Conservation (phyloP, 2,329 filamentous ascomycete genomes). For the Polychaeton citri region DNA sequence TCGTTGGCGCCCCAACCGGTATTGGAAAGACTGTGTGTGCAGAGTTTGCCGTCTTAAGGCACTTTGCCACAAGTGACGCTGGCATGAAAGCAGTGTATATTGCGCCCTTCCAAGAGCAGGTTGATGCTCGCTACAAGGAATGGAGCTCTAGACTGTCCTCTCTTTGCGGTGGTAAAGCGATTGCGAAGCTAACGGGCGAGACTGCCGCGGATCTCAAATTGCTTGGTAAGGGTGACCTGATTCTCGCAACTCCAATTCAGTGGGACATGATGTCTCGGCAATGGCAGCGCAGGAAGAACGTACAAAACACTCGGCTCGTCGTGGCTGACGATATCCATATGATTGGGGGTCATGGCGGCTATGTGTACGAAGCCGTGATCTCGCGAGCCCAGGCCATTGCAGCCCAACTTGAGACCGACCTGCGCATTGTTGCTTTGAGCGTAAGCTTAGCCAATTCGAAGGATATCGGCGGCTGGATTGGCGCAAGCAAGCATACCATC, state of each 20-base stretch:
- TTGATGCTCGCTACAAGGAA: constrained; percentile 68
- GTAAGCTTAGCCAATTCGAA: constrained; percentile 87
- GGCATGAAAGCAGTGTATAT: constrained; percentile 76
- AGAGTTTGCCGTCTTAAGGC: constrained; percentile 78
- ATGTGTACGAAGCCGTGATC: constrained; percentile 92
- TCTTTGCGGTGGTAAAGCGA: constrained; percentile 69
- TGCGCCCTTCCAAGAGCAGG: constrained; percentile 84
- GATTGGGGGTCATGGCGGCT: constrained; percentile 73
- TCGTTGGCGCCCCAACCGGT: constrained; percentile 82
- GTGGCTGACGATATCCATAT: constrained; percentile 94
- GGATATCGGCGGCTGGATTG: constrained; percentile 95
- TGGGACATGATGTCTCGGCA: constrained; percentile 94
- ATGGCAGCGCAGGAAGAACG: constrained; percentile 93
- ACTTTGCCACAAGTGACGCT: constrained; percentile 61
- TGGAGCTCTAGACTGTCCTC: constrained; percentile 68
- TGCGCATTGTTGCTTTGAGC: constrained; percentile 80
- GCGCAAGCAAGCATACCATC: constrained; percentile 92
- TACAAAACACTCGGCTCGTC: constrained; percentile 79
- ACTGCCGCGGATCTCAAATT: constrained; percentile 82
- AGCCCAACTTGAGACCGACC: constrained; percentile 67
- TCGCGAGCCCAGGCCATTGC: constrained; percentile 96
- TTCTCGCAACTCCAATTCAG: constrained; percentile 82
- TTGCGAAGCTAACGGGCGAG: constrained; percentile 89
- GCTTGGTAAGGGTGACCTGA: constrained; percentile 73
- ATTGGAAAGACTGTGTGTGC: constrained; percentile 96